Conservation (phyloP, 768 basidiomycete genomes). For the Ephemerocybe angulata region DNA sequence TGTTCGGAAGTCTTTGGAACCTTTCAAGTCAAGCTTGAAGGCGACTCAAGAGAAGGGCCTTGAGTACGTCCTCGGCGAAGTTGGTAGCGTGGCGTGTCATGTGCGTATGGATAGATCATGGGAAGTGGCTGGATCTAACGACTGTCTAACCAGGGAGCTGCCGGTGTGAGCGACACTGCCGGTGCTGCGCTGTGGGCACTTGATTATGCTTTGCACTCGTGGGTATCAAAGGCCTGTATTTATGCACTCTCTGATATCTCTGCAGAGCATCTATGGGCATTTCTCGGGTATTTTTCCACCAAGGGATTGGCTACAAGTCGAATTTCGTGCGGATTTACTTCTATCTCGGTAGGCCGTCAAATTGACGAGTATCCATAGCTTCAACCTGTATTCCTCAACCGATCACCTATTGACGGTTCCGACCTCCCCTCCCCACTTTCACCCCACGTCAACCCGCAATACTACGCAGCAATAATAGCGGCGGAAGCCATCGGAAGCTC, state of each 20-base stretch:
- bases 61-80: slow-evolving; percentile 62
- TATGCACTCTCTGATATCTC: background rate
- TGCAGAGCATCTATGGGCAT: slow-evolving; percentile 47
- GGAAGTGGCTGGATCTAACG: background rate
- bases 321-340: slow-evolving; percentile 40
- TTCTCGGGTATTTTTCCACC: slow-evolving; percentile 55
- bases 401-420: slow-evolving; percentile 54
- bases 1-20: slow-evolving; percentile 50
- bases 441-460: slow-evolving; percentile 61
- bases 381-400: slow-evolving; percentile 55
- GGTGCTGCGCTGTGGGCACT: slow-evolving; percentile 67
- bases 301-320: slow-evolving; percentile 69
- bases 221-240: slow-evolving; percentile 14
- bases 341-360: background rate
- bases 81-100: slow-evolving; percentile 46
- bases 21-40: slow-evolving; percentile 48
- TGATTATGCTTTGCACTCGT: slow-evolving; percentile 61
- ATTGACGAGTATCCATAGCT: slow-evolving; percentile 36
- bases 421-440: slow-evolving; percentile 44
- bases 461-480: slow-evolving; percentile 60
- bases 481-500: slow-evolving; percentile 52
- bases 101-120: slow-evolving; percentile 19
- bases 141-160: slow-evolving; percentile 30
- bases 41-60: slow-evolving; percentile 44
- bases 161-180: slow-evolving; percentile 62